A percentile compares a stretch with the other conserved stretches of the same genome.
These are phyloP conservation scores for Lachancea kluyveri DNA, from an alignment of 805 yeast species.

Conservation along the genomic window DNA sequence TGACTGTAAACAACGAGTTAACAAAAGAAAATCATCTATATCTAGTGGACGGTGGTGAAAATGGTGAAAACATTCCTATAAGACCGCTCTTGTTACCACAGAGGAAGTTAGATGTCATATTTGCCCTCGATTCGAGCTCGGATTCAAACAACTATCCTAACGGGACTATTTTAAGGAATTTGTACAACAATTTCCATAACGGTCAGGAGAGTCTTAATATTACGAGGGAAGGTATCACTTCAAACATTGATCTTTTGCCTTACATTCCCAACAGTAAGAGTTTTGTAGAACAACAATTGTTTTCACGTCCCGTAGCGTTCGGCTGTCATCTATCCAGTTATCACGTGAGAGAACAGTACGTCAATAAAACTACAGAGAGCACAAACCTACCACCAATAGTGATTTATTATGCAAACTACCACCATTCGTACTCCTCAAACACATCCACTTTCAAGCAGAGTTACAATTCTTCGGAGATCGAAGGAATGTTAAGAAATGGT, in stretches of 20 bases:
- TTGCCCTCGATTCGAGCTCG: slow-evolving; percentile 55
- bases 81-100: slow-evolving; percentile 57
- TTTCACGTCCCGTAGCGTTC: slow-evolving; percentile 64
- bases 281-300: slow-evolving; percentile 1
- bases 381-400: slow-evolving; percentile 47
- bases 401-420: slow-evolving; percentile 44
- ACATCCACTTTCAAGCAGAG: slow-evolving; percentile 54
- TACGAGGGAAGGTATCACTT: not conserved
- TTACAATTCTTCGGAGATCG: slow-evolving; percentile 39
- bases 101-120: slow-evolving; percentile 54
- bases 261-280: slow-evolving; percentile 7
- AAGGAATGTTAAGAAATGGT: slow-evolving; percentile 45
- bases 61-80: slow-evolving; percentile 64
- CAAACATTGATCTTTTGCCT: slow-evolving; percentile 6
- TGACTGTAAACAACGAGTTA: slow-evolving; percentile 17
- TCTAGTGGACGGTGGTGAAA: slow-evolving; percentile 78
- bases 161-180: slow-evolving; percentile 44
- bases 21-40: slow-evolving; percentile 30
- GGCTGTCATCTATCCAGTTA: slow-evolving; percentile 54
- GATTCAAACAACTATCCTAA: slow-evolving; percentile 52
- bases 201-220: slow-evolving; percentile 17
- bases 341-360: slow-evolving; percentile 1
- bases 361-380: slow-evolving; percentile 4
- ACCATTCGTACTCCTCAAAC: slow-evolving; percentile 40
- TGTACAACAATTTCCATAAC: slow-evolving; percentile 43